Percentiles rank a stretch among this genome's conserved stretches.
phyloP scores from a whole-genome alignment of 2,329 filamentous ascomycete species.

The Rutstroemia sp. region DNA sequence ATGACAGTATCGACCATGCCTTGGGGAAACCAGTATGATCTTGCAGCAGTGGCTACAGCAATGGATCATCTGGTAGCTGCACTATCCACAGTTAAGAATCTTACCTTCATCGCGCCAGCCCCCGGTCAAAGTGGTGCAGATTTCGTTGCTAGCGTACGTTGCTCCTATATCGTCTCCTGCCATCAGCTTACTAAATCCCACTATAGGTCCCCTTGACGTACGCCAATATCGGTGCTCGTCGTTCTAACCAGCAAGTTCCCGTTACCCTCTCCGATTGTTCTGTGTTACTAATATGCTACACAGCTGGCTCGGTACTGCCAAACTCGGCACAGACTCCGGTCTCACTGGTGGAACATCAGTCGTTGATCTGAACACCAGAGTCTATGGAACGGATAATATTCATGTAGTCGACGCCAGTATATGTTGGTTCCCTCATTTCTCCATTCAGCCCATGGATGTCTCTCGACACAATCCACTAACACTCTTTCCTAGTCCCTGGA shows the following conservation, averaged over 20 bases:
- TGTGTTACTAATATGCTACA: not conserved
- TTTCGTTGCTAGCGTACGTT: constrained; percentile 45
- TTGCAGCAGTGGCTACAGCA: constrained; percentile 54
- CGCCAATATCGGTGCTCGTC: constrained; percentile 22
- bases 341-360: constrained; percentile 48
- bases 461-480: not conserved
- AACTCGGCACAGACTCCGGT: constrained; percentile 46
- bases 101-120: constrained; percentile 50
- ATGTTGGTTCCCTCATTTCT: constrained; percentile 22
- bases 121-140: constrained; percentile 44
- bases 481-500: constrained; percentile 53
- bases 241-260: constrained; percentile 17
- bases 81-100: constrained; percentile 43
- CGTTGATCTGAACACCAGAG: constrained; percentile 55
- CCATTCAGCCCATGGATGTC: constrained; percentile 27
- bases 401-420: constrained; percentile 50
- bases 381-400: constrained; percentile 61
- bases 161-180: not conserved
- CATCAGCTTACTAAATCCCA: not conserved
- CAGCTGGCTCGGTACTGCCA: constrained; percentile 46
- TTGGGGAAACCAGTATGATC: constrained; percentile 44
- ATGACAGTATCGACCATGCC: constrained; percentile 53
- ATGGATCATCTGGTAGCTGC: constrained; percentile 53
- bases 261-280: no score
- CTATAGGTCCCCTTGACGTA: constrained; percentile 21